A percentile compares a stretch with the other conserved stretches of the same genome.
phyloP scores from a whole-genome alignment of 768 basidiomycete genomes.

The Lactifluus rugatus region DNA sequence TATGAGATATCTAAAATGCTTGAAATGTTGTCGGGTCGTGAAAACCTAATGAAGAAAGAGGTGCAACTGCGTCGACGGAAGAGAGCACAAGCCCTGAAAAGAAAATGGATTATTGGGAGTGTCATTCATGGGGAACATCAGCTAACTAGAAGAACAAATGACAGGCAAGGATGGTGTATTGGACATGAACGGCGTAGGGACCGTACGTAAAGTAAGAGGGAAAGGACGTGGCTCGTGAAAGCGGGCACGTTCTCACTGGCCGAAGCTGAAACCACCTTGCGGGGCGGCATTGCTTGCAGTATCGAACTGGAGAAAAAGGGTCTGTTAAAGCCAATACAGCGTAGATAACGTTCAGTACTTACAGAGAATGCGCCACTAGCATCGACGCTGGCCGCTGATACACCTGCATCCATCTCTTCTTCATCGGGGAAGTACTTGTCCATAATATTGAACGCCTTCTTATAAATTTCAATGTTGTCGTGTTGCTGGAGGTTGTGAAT shows the following conservation, averaged over 20 bases:
- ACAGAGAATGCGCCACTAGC: conserved; percentile 67
- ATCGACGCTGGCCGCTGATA: conserved; percentile 67
- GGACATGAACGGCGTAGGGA: conserved; percentile 6
- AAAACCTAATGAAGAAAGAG: conserved; percentile 3
- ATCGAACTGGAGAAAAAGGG: conserved; percentile 50
- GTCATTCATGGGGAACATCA: conserved; percentile 15
- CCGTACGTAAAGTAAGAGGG: conserved; percentile 8
- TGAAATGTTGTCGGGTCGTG: conserved; percentile 13
- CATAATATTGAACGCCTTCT: conserved; percentile 99
- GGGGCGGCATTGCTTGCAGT: conserved; percentile 73
- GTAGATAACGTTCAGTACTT: conserved; percentile 23
- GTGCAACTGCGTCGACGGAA: conserved; percentile 4
- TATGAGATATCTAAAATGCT: conserved; percentile 19
- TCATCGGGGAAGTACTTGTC: conserved; percentile 98
- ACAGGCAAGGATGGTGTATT: conserved; percentile 13
- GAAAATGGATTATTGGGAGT: conserved; percentile 8
- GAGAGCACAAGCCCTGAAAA: conserved; percentile 1
- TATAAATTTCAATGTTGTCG: conserved; percentile 99
- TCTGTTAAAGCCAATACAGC: background rate
- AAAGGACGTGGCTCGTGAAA: background rate
- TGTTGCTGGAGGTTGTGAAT: conserved; percentile 99
- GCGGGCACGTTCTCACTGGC: conserved; percentile 38
- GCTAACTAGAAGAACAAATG: conserved; percentile 9
- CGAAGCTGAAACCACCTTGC: conserved; percentile 95
- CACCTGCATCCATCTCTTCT: conserved; percentile 81